Conservation (phyloP, 306 rosid species). For the Inga laurina region DNA sequence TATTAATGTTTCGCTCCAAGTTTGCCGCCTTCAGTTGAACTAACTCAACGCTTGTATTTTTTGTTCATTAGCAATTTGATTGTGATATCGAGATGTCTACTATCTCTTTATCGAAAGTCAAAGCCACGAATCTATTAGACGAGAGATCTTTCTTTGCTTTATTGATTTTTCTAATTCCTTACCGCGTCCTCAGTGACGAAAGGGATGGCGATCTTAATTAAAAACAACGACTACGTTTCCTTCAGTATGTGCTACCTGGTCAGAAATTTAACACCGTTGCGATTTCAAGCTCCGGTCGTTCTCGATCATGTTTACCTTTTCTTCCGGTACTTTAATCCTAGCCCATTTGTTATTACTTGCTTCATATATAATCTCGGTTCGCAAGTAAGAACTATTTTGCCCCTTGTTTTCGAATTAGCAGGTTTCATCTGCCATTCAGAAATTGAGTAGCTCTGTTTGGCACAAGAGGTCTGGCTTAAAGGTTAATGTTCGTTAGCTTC, state of each 20-base stretch:
- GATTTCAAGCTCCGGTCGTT: conserved; percentile 5
- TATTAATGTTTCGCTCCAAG: not conserved
- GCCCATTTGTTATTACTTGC: not conserved
- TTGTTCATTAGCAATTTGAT: not conserved
- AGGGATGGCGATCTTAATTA: conserved; percentile 41
- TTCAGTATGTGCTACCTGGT: conserved; percentile 46
- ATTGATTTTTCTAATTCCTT: not conserved
- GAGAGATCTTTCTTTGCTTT: not conserved
- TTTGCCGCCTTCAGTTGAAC: not conserved
- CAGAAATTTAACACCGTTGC: conserved; percentile 29
- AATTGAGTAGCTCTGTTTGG: conserved; percentile 3
- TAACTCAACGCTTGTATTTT: not conserved
- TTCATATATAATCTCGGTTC: conserved; percentile 7
- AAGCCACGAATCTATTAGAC: conserved; percentile 2
- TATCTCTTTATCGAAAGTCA: conserved; percentile 35
- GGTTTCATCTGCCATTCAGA: not conserved
- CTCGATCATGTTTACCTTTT: not conserved
- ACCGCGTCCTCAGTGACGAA: conserved; percentile 12
- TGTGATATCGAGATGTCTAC: not conserved
- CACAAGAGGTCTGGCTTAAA: not conserved
- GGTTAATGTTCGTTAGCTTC: not conserved
- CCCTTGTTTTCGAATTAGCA: not conserved
- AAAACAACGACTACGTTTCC: not conserved
- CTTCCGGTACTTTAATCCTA: not conserved
- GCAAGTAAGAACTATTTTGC: conserved; percentile 18